Evolutionary conservation across 2,329 filamentous ascomycete species (phyloP).

Genomic region (Aspergillus costaricaensis): DNA sequence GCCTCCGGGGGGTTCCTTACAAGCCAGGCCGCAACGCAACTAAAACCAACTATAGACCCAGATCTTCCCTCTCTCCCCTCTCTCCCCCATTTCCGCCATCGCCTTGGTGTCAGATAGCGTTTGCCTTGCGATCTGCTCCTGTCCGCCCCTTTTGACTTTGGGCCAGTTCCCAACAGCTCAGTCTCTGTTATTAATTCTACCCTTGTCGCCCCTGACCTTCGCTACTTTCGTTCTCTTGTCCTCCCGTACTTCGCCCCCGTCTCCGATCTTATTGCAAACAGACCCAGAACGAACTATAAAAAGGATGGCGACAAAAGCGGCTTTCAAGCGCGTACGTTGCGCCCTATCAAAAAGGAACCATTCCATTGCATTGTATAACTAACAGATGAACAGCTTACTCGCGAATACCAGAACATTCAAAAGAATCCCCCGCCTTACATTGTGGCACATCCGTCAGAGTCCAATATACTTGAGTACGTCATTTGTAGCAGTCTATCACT

Average conservation of each 20-base stretch:
- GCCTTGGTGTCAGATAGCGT: background rate
- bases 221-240: background rate
- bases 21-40: constrained; percentile 7
- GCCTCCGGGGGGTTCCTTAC: constrained; percentile 2
- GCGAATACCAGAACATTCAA: constrained; percentile 66
- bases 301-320: constrained; percentile 70
- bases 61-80: background rate
- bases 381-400: constrained; percentile 52
- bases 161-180: background rate
- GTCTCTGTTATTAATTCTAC: background rate
- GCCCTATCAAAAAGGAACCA: background rate
- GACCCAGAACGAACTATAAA: constrained; percentile 12
- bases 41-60: constrained; percentile 3
- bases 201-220: background rate
- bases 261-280: background rate
- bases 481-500: background rate
- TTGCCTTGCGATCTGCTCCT: background rate
- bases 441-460: constrained; percentile 81
- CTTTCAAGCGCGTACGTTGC: constrained; percentile 66
- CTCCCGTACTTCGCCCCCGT: background rate
- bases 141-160: background rate
- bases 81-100: background rate
- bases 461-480: constrained; percentile 85
- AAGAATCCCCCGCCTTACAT: constrained; percentile 87
- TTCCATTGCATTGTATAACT: constrained; percentile 13